Evolutionary conservation across 2,329 filamentous ascomycete species (phyloP).

Genomic region (Alternaria ventricosa): DNA sequence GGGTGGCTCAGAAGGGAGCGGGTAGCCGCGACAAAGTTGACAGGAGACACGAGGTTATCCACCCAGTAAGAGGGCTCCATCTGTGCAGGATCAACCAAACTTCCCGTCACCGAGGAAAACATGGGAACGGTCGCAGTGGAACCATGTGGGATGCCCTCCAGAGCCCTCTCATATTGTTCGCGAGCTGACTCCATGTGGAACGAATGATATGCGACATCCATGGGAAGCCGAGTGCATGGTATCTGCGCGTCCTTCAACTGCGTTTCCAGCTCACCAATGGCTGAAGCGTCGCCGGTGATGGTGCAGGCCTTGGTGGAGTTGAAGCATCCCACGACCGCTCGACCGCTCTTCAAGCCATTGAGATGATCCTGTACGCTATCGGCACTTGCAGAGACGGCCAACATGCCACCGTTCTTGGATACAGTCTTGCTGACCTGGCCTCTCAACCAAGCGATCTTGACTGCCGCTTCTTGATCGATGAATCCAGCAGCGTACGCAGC

Average conservation of each 20-base stretch:
- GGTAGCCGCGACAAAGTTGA: slow-evolving; percentile 12
- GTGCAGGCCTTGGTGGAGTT: slow-evolving; percentile 55
- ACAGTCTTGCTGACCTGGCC: slow-evolving; percentile 8
- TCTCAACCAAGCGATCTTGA: slow-evolving; percentile 9
- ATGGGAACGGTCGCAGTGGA: slow-evolving; percentile 3
- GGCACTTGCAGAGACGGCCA: slow-evolving; percentile 3
- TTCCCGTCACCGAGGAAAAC: slow-evolving; percentile 15
- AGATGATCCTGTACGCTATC: not conserved
- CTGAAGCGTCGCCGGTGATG: slow-evolving; percentile 52
- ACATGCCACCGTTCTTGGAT: slow-evolving; percentile 4
- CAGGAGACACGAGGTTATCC: slow-evolving; percentile 16
- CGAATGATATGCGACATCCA: slow-evolving; percentile 49
- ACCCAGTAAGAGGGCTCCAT: slow-evolving; percentile 17
- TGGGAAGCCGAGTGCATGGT: slow-evolving; percentile 5
- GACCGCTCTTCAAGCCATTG: not conserved
- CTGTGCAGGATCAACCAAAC: not conserved
- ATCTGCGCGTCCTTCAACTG: slow-evolving; percentile 3
- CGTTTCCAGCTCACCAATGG: slow-evolving; percentile 41
- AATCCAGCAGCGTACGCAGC: slow-evolving; percentile 23
- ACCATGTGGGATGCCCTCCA: not conserved
- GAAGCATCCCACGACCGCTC: slow-evolving; percentile 22
- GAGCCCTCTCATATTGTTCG: slow-evolving; percentile 1
- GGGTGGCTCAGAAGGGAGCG: not conserved
- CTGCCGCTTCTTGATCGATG: slow-evolving; percentile 5
- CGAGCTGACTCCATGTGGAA: slow-evolving; percentile 46